A percentile compares a stretch with the other conserved stretches of the same genome.
These are phyloP conservation scores for Rutstroemia sp. DNA, from an alignment of 2,329 filamentous ascomycete species.

Conservation along the genomic window DNA sequence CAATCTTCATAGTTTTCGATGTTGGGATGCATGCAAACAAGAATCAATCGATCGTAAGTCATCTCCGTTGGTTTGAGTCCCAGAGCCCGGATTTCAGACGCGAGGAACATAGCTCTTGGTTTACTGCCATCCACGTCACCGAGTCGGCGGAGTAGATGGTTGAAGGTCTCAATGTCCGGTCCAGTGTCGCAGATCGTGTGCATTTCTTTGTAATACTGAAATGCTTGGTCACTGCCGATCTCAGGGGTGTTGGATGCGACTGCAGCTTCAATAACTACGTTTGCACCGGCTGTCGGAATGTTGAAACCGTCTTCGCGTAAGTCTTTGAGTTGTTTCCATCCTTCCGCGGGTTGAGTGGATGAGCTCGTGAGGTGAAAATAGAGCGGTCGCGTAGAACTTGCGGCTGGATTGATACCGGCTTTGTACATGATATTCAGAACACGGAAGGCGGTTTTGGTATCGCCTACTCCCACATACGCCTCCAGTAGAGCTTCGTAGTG, in stretches of 20 bases:
- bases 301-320: conserved; percentile 42
- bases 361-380: conserved; percentile 45
- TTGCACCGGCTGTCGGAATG: conserved; percentile 44
- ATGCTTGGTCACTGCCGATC: conserved; percentile 39
- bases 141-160: conserved; percentile 44
- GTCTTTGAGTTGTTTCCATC: conserved; percentile 48
- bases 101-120: conserved; percentile 51
- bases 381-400: conserved; percentile 56
- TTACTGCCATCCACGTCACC: conserved; percentile 29
- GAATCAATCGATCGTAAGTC: conserved; percentile 56
- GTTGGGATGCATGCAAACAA: conserved; percentile 40
- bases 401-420: conserved; percentile 49
- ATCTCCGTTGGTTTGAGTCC: conserved; percentile 44
- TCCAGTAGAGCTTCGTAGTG: conserved; percentile 79
- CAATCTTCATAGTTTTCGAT: conserved; percentile 39
- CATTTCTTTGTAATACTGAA: conserved; percentile 54
- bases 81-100: conserved; percentile 52
- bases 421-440: conserved; percentile 67
- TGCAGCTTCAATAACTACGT: conserved; percentile 33
- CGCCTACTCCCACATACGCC: conserved; percentile 52
- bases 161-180: conserved; percentile 50
- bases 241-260: conserved; percentile 25
- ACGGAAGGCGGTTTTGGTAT: conserved; percentile 60
- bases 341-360: conserved; percentile 37
- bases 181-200: conserved; percentile 41